A percentile compares a stretch with the other conserved stretches of the same genome.
phyloP scores from a whole-genome alignment of 108 stramenopile genomes.

The Seminavis robusta region DNA sequence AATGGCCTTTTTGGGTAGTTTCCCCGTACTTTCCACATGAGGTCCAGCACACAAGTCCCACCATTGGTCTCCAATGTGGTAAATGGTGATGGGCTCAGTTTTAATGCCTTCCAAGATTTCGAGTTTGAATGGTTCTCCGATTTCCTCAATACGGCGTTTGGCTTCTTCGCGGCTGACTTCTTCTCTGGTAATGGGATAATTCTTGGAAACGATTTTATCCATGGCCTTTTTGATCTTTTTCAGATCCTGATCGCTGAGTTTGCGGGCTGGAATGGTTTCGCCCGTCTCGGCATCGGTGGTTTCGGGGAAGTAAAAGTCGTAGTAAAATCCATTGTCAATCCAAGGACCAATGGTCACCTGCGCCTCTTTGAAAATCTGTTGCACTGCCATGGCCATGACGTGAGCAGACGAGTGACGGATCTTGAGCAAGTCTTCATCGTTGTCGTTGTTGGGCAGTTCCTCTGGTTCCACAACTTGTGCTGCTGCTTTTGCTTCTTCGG shows the following conservation, averaged over 20 bases:
- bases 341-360: slow-evolving; percentile 98
- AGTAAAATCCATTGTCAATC: slow-evolving; percentile 98
- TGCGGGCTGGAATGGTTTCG: slow-evolving; percentile 52
- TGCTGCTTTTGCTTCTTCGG: neutral
- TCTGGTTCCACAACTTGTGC: too few species aligned
- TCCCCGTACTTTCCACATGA: slow-evolving; percentile 88
- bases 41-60: slow-evolving; percentile 99
- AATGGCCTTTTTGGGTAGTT: slow-evolving; percentile 84
- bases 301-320: slow-evolving; percentile 92
- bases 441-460: slow-evolving; percentile 94
- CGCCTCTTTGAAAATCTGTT: slow-evolving; percentile 86
- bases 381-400: slow-evolving; percentile 99
- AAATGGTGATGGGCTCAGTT: slow-evolving; percentile 94
- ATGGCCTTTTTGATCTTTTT: slow-evolving; percentile 93
- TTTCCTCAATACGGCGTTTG: slow-evolving; percentile 69
- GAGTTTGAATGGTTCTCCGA: slow-evolving; percentile 92
- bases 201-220: slow-evolving; percentile 91
- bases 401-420: slow-evolving; percentile 96
- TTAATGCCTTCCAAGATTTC: slow-evolving; percentile 92
- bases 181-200: slow-evolving; percentile 85
- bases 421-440: slow-evolving; percentile 75
- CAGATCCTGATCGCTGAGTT: slow-evolving; percentile 81
- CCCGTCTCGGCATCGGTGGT: slow-evolving; percentile 69
- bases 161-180: slow-evolving; percentile 93
- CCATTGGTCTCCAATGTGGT: slow-evolving; percentile 94